Evolutionary conservation across 2,329 filamentous ascomycete genomes (phyloP), one percentile per base, ranked within the genome.

Genomic region (Hypocrella siamensis): DNA sequence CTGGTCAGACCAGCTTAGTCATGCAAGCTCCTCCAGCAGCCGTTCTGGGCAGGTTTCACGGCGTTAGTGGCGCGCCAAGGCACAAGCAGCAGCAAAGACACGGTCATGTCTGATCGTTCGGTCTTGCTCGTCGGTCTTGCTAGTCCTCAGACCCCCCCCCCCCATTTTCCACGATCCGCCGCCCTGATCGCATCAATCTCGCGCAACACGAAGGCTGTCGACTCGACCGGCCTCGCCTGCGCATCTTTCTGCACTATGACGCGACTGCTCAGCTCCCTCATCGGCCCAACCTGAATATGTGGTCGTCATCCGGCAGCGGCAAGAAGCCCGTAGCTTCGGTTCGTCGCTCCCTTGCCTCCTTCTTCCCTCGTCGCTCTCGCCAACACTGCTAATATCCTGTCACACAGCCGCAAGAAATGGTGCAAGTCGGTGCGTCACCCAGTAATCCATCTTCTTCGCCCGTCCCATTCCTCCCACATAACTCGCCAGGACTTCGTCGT

Each of bases 391-490:
- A n/a, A n/a, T n/a, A 26, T 26, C n/a, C 25, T 10, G 8, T 18
- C 15, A 12, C 9, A 48, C 52, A 45, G 55, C 46, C 60, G 51
- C 65, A 96, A 84, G 90, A 98, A 70, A 98, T 98, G 90, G 83
- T 94, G 46, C 88, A 98, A 79, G 86, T 98, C 66, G 88, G 90
- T 96, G 78, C 49, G 67, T 65, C 34, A 34, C 8, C 26, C 24
- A 32, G 17, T 22, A 16, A 5, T 6, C 30, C 17, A 16, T 26
- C n/a, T 26, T 18, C 12, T 19, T 19, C 16, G 14, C 11, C 7
- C 3, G 16, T 6, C 4, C 17, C 14, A 15, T 19, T 15, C n/a
- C n/a, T n/a, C n/a, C n/a, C n/a, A n/a, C n/a, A n/a, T n/a, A n/a
- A n/a, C n/a, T n/a, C n/a, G n/a, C n/a, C n/a, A n/a, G n/a, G n/a